Percentiles rank a stretch among this genome's conserved stretches.
Evolutionary conservation across 495 filamentous ascomycete species (phyloP).

Genomic region (Xylaria castorea): DNA sequence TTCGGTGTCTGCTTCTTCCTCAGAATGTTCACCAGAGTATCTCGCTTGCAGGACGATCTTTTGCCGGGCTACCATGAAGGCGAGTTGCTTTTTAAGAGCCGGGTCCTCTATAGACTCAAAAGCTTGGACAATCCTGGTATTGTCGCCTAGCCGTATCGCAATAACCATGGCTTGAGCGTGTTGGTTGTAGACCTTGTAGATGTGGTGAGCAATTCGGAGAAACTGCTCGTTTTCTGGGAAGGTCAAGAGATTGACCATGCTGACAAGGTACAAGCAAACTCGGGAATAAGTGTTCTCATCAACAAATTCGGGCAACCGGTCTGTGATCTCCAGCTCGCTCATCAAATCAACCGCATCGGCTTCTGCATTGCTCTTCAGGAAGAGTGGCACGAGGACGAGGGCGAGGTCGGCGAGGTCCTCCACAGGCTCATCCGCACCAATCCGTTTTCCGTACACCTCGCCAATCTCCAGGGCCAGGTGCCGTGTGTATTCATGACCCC

Average conservation of each 20-base stretch:
- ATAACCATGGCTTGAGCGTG: conserved; percentile 91
- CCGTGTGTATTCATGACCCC: conserved; percentile 98
- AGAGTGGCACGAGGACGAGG: conserved; percentile 85
- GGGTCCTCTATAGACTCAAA: conserved; percentile 81
- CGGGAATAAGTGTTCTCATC: conserved; percentile 93
- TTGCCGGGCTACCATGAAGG: conserved; percentile 89
- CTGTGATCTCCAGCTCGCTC: conserved; percentile 96
- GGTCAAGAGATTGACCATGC: conserved; percentile 96
- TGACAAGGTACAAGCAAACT: conserved; percentile 98
- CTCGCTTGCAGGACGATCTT: conserved; percentile 80
- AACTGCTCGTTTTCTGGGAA: conserved; percentile 97
- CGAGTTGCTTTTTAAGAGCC: conserved; percentile 90
- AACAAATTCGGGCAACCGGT: conserved; percentile 84
- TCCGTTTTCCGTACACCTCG: conserved; percentile 83
- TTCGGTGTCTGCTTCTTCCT: conserved; percentile 73
- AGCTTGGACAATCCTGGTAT: conserved; percentile 76
- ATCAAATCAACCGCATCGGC: conserved; percentile 97
- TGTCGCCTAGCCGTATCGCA: conserved; percentile 90
- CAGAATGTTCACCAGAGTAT: conserved; percentile 33
- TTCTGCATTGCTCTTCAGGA: conserved; percentile 96
- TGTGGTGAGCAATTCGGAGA: conserved; percentile 84
- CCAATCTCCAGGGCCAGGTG: conserved; percentile 96
- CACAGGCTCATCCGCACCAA: conserved; percentile 61
- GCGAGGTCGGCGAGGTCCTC: conserved; percentile 84
- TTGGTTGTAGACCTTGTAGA: conserved; percentile 91